phyloP scores from a whole-genome alignment of 1,139 yeast species.

The Zygosaccharomyces pseudobailii region DNA sequence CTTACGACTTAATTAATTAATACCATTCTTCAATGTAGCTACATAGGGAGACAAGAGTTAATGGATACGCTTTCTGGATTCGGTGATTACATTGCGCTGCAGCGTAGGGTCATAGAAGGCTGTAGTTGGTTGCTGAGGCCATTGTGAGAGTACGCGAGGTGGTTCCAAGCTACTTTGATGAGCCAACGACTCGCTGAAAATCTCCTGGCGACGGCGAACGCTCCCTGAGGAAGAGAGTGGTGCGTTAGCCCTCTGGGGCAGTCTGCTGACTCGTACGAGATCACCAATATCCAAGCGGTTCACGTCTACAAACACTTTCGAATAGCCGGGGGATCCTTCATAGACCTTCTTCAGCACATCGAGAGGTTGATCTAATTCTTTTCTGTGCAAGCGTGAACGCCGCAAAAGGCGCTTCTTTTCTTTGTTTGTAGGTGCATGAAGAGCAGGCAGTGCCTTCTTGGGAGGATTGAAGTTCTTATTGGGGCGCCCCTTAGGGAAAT shows the following conservation, averaged over 20 bases:
- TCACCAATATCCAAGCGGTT: conserved; percentile 32
- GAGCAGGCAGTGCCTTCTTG: neutral
- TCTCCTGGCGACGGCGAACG: conserved; percentile 7
- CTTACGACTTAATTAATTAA: neutral
- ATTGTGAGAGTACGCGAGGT: conserved; percentile 14
- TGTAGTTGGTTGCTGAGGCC: conserved; percentile 11
- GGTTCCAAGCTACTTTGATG: conserved; percentile 9
- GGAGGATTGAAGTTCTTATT: neutral
- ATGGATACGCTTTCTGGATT: conserved; percentile 9
- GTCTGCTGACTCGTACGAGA: conserved; percentile 19
- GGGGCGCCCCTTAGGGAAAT: conserved; percentile 1
- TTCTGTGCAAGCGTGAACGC: conserved; percentile 6
- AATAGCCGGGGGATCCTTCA: conserved; percentile 31
- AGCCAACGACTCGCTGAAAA: conserved; percentile 1
- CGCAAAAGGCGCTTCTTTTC: conserved; percentile 12
- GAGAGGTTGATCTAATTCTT: conserved; percentile 9
- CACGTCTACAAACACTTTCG: conserved; percentile 25
- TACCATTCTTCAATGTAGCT: neutral
- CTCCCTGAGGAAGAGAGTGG: neutral
- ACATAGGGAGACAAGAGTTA: neutral
- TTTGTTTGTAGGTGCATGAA: conserved; percentile 11
- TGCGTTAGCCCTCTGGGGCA: conserved; percentile 32
- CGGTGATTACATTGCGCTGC: conserved; percentile 6
- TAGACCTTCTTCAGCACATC: conserved; percentile 20
- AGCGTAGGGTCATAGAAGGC: conserved; percentile 9